These are phyloP conservation scores for Globisporangium nunn DNA, from an alignment of 352 stramenopile species.

Conservation along the genomic window DNA sequence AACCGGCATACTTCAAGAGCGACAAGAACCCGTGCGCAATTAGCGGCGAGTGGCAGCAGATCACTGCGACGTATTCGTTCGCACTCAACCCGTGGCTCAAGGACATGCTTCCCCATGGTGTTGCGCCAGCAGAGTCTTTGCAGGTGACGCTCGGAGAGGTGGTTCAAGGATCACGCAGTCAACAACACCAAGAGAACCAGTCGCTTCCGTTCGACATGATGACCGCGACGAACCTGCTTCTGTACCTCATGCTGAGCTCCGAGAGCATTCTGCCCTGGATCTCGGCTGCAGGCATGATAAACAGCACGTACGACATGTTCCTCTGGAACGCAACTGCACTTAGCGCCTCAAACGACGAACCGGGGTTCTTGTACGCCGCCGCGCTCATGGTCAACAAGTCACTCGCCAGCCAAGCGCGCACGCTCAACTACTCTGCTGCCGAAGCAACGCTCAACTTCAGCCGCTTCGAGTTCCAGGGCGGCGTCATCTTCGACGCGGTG, in stretches of 20 bases:
- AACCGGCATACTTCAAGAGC: slow-evolving; percentile 16
- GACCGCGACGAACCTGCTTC: slow-evolving; percentile 22
- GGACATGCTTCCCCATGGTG: slow-evolving; percentile 21
- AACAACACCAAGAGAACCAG: not conserved
- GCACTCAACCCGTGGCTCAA: slow-evolving; percentile 25
- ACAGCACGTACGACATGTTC: slow-evolving; percentile 15
- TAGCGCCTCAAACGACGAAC: not conserved
- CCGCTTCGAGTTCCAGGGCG: slow-evolving; percentile 17
- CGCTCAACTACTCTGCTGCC: slow-evolving; percentile 10
- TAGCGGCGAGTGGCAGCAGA: slow-evolving; percentile 22
- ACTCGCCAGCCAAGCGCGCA: slow-evolving; percentile 3
- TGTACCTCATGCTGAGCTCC: slow-evolving; percentile 24
- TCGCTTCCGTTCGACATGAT: slow-evolving; percentile 12
- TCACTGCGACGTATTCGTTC: slow-evolving; percentile 26
- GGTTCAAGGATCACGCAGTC: not conserved
- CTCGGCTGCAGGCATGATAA: slow-evolving; percentile 1
- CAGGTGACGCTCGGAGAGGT: slow-evolving; percentile 10
- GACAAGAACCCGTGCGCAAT: slow-evolving; percentile 17
- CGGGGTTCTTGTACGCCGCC: slow-evolving; percentile 9
- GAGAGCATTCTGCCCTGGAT: slow-evolving; percentile 13
- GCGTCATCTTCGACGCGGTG: slow-evolving; percentile 31
- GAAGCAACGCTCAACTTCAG: slow-evolving; percentile 23
- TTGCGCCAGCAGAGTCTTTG: slow-evolving; percentile 10
- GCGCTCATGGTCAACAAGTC: slow-evolving; percentile 12
- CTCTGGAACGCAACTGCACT: not conserved